Evolutionary conservation across 2,329 filamentous ascomycete genomes (phyloP).

Genomic region (Knoxdaviesia capensis): DNA sequence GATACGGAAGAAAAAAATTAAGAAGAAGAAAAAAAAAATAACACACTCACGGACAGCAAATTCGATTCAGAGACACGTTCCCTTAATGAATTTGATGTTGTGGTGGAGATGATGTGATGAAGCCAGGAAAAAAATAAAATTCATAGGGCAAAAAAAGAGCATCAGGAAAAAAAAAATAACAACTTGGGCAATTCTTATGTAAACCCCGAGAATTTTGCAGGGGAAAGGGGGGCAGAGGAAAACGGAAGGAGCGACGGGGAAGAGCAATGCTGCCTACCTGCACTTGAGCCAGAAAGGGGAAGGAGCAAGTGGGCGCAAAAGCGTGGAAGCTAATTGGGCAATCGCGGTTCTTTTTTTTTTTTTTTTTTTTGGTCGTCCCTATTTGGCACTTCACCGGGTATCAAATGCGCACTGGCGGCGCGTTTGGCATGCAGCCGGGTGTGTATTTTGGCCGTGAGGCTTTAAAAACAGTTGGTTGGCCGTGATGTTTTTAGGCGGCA

Average conservation of each 20-base stretch:
- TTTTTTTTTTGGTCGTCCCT: background rate
- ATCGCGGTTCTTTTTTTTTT: background rate
- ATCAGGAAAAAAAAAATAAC: background rate
- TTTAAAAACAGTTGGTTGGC: too few species aligned
- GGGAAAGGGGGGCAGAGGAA: slow-evolving; percentile 1
- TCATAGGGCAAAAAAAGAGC: slow-evolving; percentile 1
- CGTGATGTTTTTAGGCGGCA: too few species aligned
- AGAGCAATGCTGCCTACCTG: background rate
- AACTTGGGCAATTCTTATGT: background rate
- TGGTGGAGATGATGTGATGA: background rate
- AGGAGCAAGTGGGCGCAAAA: slow-evolving; percentile 1
- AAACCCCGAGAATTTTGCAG: background rate
- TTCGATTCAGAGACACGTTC: too few species aligned
- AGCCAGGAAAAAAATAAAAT: slow-evolving; percentile 1
- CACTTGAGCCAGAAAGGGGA: background rate
- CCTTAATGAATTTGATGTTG: too few species aligned
- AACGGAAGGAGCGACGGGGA: background rate
- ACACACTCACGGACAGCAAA: background rate
- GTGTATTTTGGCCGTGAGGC: too few species aligned
- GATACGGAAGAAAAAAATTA: background rate
- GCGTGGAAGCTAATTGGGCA: background rate
- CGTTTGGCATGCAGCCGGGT: too few species aligned
- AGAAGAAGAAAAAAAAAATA: background rate
- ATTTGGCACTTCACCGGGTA: background rate
- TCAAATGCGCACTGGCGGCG: background rate